Evolutionary conservation across 2,329 filamentous ascomycete genomes (phyloP).

Genomic region (Fusarium humuli): DNA sequence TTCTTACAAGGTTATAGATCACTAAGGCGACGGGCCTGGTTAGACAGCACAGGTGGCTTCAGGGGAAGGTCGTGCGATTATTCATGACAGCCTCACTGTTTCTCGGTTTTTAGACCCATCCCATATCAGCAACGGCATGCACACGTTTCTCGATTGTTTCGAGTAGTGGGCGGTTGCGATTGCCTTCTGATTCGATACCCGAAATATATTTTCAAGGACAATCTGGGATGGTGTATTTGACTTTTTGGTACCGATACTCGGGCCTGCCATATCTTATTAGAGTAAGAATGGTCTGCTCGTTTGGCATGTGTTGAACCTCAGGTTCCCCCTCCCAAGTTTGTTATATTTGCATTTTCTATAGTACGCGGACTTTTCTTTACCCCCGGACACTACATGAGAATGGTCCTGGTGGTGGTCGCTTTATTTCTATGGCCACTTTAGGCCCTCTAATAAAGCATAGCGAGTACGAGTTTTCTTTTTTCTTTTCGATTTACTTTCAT

Average conservation of each 20-base stretch:
- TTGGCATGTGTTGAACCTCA: not conserved
- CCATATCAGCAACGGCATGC: constrained; percentile 12
- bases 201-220: constrained; percentile 31
- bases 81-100: constrained; percentile 17
- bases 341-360: constrained; percentile 2
- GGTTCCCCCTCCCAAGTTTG: not conserved
- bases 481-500: constrained; percentile 15
- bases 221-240: constrained; percentile 25
- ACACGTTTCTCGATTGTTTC: constrained; percentile 22
- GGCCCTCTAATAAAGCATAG: not conserved
- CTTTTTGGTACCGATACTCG: constrained; percentile 18
- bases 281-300: constrained; percentile 9
- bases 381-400: not conserved
- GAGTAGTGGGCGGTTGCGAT: constrained; percentile 18
- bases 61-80: constrained; percentile 18
- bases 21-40: constrained; percentile 44
- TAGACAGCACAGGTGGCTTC: constrained; percentile 48
- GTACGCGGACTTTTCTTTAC: not conserved
- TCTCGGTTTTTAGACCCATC: constrained; percentile 13
- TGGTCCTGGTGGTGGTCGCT: not conserved
- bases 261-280: constrained; percentile 7
- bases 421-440: not conserved
- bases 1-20: constrained; percentile 36
- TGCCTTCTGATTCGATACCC: constrained; percentile 36
- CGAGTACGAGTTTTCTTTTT: not conserved